phyloP scores from a whole-genome alignment of 768 basidiomycete species.

The Leccinum fibrillosum region DNA sequence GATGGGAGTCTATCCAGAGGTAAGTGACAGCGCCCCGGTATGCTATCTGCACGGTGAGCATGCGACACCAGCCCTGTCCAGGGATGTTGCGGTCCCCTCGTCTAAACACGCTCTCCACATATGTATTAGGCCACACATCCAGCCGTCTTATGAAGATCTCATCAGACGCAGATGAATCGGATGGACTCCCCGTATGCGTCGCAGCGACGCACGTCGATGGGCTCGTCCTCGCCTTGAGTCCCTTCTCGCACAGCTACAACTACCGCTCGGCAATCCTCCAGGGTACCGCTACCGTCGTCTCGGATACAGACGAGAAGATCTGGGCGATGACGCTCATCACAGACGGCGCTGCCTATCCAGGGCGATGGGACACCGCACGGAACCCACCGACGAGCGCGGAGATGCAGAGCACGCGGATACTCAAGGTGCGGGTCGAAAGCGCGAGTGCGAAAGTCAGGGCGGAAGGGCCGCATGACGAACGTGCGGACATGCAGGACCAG shows the following conservation, averaged over 20 bases:
- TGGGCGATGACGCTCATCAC: conserved; percentile 25
- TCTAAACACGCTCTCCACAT: no score
- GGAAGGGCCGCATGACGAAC: conserved; percentile 22
- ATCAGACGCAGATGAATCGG: background rate
- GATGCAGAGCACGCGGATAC: conserved; percentile 22
- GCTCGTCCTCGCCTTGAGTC: conserved; percentile 20
- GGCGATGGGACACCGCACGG: conserved; percentile 19
- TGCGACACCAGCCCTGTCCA: no score
- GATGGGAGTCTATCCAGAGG: conserved; percentile 16
- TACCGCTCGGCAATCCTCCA: conserved; percentile 26
- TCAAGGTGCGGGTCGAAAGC: conserved; percentile 21
- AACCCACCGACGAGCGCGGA: conserved; percentile 21
- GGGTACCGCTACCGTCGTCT: conserved; percentile 14
- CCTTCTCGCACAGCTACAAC: conserved; percentile 27
- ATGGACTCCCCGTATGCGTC: conserved; percentile 19
- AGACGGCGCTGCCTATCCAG: conserved; percentile 18
- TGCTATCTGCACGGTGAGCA: conserved; percentile 25
- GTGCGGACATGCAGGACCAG: conserved; percentile 13
- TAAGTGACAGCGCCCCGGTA: conserved; percentile 2
- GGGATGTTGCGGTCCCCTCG: no score
- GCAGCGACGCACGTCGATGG: conserved; percentile 26
- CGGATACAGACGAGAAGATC: conserved; percentile 20
- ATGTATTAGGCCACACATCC: conserved; percentile 16
- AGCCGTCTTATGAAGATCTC: conserved; percentile 29
- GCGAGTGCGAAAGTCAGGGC: conserved; percentile 25